Conservation (phyloP, 2,329 filamentous ascomycete species). For the Claviceps sp. region DNA sequence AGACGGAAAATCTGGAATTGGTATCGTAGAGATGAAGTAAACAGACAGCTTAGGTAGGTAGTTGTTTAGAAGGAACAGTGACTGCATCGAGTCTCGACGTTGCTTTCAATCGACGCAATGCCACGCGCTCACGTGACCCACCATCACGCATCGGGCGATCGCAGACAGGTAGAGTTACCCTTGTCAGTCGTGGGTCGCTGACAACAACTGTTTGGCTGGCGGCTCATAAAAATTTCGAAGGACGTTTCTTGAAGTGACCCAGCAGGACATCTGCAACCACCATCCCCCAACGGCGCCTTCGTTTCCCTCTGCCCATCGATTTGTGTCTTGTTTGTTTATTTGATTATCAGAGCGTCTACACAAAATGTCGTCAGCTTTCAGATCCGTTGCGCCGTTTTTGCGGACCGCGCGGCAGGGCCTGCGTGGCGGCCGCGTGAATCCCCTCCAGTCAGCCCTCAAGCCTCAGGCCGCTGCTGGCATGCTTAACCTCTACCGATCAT, state of each 20-base stretch:
- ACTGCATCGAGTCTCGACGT: no score
- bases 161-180: background rate
- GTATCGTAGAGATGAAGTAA: no score
- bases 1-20: no score
- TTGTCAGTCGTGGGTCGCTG: background rate
- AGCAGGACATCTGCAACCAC: slow-evolving; percentile 10
- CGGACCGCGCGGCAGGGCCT: slow-evolving; percentile 69
- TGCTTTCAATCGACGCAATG: background rate
- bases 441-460: slow-evolving; percentile 58
- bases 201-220: slow-evolving; percentile 5
- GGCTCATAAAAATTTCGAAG: slow-evolving; percentile 26
- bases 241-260: slow-evolving; percentile 9
- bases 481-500: slow-evolving; percentile 51
- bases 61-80: no score
- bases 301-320: slow-evolving; percentile 13
- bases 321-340: slow-evolving; percentile 9
- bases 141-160: background rate
- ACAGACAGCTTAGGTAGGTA: no score
- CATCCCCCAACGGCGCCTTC: slow-evolving; percentile 8
- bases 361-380: slow-evolving; percentile 71
- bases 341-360: slow-evolving; percentile 8
- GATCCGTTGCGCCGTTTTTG: slow-evolving; percentile 65
- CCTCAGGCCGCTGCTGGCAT: slow-evolving; percentile 49
- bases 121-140: background rate
- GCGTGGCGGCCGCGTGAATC: slow-evolving; percentile 56